Base-by-base conservation (phyloP, 1,284 basidiomycete species). In the Pseudozyma pruni region DNA sequence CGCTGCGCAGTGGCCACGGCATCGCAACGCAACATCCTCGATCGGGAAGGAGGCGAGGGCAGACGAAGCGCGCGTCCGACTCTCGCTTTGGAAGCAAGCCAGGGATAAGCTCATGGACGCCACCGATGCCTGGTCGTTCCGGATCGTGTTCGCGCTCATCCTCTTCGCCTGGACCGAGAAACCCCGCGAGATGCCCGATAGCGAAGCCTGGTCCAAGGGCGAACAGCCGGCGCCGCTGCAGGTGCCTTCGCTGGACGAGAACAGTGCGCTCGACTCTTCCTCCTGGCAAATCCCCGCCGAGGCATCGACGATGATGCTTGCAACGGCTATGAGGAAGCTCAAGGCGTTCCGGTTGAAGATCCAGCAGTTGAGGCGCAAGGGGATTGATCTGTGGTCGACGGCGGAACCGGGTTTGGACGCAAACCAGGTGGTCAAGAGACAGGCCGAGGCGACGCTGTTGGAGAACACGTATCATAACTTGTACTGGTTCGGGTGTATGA, bases 111-210 rank as follows among this genome's bases (percentile, higher is more conserved):
- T 68, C 7, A 68, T 68, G 64, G 64, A 61, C 27, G 64, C 58
- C 5, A 58, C 58, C 7, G 64, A 68, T 20, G 64, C 58, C 0
- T 62, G 58, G 58, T 61, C 58, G 2, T 68, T 68, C 50, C 44
- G 64, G n/a, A 58, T 68, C 50, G 51, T 62, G 9, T 68, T 62
- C 31, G 64, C 64, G 22, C 58, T 68, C 33, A 68, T 68, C 23
- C 58, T 68, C n/a, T 68, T 68, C 23, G 64, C 64, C 2, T 68
- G 64, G 64, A 68, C 64, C 29, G 64, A 68, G 31, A 68, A 68
- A 31, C 64, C 64, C 8, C 43, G 51, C 29, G 64, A 68, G 25
- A 59, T 68, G 23, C 64, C 64, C 2, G 54, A 57, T 11, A 45
- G 20, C 41, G 53, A 61, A 27, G 58, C 59, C 4, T 68, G 58